These are phyloP conservation scores for Pterocarpus santalinus DNA, from an alignment of 306 rosid species.

Conservation along the genomic window DNA sequence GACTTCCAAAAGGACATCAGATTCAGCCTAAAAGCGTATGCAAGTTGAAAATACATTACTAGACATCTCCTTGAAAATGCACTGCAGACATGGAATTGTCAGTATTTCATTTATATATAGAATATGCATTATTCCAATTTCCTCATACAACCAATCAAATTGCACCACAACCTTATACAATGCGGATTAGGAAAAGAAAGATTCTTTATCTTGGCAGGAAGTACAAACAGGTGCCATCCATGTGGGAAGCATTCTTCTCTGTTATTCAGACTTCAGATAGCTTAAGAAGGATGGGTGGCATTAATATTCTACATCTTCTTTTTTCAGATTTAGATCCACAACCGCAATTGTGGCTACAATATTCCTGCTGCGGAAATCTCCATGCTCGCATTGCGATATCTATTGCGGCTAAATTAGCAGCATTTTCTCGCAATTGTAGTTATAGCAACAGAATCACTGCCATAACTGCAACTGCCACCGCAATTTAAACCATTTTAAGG, in stretches of 20 bases:
- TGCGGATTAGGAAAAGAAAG: neutral
- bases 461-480: neutral
- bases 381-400: neutral
- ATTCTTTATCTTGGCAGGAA: neutral
- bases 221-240: neutral
- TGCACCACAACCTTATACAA: neutral
- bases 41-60: neutral
- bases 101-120: neutral
- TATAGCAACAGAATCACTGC: neutral
- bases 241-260: neutral
- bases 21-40: conserved; percentile 4
- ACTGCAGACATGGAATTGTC: neutral
- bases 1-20: neutral
- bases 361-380: neutral
- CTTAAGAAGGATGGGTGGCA: neutral
- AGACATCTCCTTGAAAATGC: neutral
- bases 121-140: neutral
- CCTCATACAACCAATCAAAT: neutral
- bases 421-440: neutral
- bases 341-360: neutral
- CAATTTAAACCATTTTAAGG: neutral
- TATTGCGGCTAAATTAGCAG: neutral
- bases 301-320: neutral
- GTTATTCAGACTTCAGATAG: neutral
- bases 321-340: neutral